Conservation (phyloP, 1,284 basidiomycete genomes). For the Sutorius eximius region DNA sequence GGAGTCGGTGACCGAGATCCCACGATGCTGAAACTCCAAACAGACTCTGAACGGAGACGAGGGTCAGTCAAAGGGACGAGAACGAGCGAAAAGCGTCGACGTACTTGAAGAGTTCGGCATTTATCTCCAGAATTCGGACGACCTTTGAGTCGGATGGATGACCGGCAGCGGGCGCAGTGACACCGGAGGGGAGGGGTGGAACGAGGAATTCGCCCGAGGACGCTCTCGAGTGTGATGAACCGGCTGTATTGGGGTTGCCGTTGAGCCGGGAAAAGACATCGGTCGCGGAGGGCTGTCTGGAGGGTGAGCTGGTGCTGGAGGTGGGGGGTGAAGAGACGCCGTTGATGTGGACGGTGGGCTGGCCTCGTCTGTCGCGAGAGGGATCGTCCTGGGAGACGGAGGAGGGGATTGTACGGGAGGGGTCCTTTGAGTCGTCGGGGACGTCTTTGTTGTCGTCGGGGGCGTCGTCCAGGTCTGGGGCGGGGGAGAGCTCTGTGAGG, state of each 20-base stretch:
- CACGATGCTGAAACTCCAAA: constrained; percentile 55
- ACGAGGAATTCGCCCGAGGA: constrained; percentile 31
- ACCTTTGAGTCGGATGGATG: constrained; percentile 51
- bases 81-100: constrained; percentile 12
- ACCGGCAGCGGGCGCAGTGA: constrained; percentile 5
- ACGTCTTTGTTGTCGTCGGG: constrained; percentile 33
- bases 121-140: constrained; percentile 59
- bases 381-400: constrained; percentile 13
- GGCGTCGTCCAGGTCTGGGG: constrained; percentile 49
- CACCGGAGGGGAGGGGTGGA: constrained; percentile 19
- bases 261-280: constrained; percentile 24
- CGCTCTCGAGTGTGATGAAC: constrained; percentile 29
- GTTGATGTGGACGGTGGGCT: constrained; percentile 21
- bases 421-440: constrained; percentile 16
- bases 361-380: constrained; percentile 21
- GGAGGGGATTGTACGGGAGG: constrained; percentile 2
- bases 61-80: background rate
- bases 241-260: constrained; percentile 2
- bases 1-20: constrained; percentile 48
- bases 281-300: constrained; percentile 16
- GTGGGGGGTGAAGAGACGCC: constrained; percentile 25
- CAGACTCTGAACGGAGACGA: constrained; percentile 42
- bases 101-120: constrained; percentile 64
- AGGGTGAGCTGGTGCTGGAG: constrained; percentile 22
- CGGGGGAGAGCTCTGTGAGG: constrained; percentile 67